Conservation (phyloP, 2,329 filamentous ascomycete genomes). For the Lachnellula suecica region DNA sequence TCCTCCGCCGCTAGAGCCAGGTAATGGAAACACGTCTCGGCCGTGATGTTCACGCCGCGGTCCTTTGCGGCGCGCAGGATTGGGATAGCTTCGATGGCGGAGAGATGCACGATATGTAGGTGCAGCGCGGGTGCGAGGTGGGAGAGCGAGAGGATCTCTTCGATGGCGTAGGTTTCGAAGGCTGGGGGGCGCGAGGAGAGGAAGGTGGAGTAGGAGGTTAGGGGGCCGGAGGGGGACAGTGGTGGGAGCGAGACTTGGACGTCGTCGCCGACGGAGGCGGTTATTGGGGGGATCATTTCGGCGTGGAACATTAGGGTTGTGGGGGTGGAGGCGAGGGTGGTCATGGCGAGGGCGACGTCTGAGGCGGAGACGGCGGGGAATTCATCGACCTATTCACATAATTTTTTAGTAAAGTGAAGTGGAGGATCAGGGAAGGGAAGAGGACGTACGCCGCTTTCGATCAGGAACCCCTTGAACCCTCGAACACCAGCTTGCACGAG, state of each 20-base stretch:
- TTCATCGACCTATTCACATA: conserved; percentile 71
- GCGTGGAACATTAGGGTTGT: conserved; percentile 99
- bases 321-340: conserved; percentile 72
- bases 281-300: conserved; percentile 92
- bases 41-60: conserved; percentile 66
- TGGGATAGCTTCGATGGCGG: conserved; percentile 67
- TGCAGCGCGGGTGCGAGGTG: conserved; percentile 77
- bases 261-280: conserved; percentile 75
- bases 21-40: conserved; percentile 79
- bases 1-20: conserved; percentile 66
- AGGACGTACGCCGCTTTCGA: conserved; percentile 83
- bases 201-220: conserved; percentile 85
- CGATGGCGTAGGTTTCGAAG: conserved; percentile 89
- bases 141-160: conserved; percentile 80
- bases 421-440: background rate
- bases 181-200: conserved; percentile 83
- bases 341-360: conserved; percentile 80
- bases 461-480: conserved; percentile 97
- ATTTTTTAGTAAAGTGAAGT: conserved; percentile 20
- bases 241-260: conserved; percentile 70
- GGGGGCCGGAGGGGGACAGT: conserved; percentile 66
- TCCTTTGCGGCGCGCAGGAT: conserved; percentile 61
- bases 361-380: conserved; percentile 84
- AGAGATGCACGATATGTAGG: conserved; percentile 81
- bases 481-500: conserved; percentile 84